phyloP scores from a whole-genome alignment of 2,329 filamentous ascomycete species.

The Talaromyces marneffei region DNA sequence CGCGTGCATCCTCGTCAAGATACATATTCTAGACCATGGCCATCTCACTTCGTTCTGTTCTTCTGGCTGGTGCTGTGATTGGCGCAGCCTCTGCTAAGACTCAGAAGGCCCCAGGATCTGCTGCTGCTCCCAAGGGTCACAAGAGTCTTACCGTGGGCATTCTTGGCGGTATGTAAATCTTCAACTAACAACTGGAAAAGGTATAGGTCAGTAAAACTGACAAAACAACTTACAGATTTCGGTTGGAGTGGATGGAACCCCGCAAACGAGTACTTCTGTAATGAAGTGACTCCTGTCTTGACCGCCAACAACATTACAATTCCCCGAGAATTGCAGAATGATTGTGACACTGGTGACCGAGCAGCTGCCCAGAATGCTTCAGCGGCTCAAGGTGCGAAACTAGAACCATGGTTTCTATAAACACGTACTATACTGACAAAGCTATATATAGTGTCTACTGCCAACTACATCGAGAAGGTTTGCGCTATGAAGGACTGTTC shows the following conservation, averaged over 20 bases:
- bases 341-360: constrained; percentile 22
- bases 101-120: constrained; percentile 2
- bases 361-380: constrained; percentile 19
- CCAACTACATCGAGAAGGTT: constrained; percentile 21
- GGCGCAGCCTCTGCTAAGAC: constrained; percentile 5
- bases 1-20: neutral
- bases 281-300: constrained; percentile 16
- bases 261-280: constrained; percentile 20
- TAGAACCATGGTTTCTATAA: neutral
- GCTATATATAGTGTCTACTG: constrained; percentile 18
- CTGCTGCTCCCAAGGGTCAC: constrained; percentile 2
- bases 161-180: constrained; percentile 6
- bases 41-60: neutral
- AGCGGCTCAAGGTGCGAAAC: constrained; percentile 17
- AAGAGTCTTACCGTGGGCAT: constrained; percentile 6
- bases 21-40: neutral
- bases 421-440: neutral
- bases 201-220: too few relatives aligned
- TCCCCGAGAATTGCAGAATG: constrained; percentile 20
- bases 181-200: neutral
- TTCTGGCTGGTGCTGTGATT: neutral
- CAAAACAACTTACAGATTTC: constrained; percentile 14
- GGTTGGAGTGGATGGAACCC: constrained; percentile 24
- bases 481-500: constrained; percentile 21
- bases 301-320: constrained; percentile 17